phyloP scores from a whole-genome alignment of 1,284 basidiomycete genomes.

The Sanghuangporus weigelae region DNA sequence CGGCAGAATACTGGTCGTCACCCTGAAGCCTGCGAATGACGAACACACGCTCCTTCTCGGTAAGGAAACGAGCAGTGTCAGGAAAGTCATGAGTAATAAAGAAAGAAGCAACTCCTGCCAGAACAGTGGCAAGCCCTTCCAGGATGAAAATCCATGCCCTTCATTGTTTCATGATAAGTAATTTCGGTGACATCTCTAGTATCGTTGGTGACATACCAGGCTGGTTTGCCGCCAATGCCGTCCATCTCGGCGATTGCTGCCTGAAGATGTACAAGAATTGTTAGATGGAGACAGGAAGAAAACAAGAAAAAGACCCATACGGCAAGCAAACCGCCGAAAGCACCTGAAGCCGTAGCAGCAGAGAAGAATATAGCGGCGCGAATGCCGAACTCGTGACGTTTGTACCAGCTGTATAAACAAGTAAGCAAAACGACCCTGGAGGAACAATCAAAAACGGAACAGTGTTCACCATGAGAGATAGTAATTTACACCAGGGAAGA shows the following conservation, averaged over 20 bases:
- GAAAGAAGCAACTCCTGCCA: constrained; percentile 62
- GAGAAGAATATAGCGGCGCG: constrained; percentile 70
- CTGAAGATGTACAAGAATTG: constrained; percentile 28
- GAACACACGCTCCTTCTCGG: constrained; percentile 61
- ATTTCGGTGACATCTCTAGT: not conserved
- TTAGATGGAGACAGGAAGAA: not conserved
- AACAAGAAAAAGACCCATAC: constrained; percentile 32
- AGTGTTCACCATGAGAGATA: constrained; percentile 60
- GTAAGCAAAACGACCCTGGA: not conserved
- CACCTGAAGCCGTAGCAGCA: constrained; percentile 65
- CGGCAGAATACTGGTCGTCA: constrained; percentile 72
- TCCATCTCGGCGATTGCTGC: constrained; percentile 66
- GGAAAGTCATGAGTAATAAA: constrained; percentile 81
- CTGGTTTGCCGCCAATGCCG: constrained; percentile 58
- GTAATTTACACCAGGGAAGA: constrained; percentile 64
- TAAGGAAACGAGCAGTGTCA: constrained; percentile 72
- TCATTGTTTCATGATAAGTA: constrained; percentile 23
- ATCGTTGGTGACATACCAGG: constrained; percentile 25
- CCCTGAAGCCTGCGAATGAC: constrained; percentile 61
- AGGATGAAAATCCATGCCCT: constrained; percentile 74
- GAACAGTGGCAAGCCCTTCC: constrained; percentile 59
- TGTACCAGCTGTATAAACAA: constrained; percentile 43
- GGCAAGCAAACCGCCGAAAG: constrained; percentile 64
- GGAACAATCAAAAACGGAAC: not conserved
- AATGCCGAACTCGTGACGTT: constrained; percentile 64